Percentiles rank a stretch among this genome's conserved stretches.
These are phyloP conservation scores for Nicotiana attenuata DNA, from an alignment of 257 asterid genomes.

Conservation along the genomic window DNA sequence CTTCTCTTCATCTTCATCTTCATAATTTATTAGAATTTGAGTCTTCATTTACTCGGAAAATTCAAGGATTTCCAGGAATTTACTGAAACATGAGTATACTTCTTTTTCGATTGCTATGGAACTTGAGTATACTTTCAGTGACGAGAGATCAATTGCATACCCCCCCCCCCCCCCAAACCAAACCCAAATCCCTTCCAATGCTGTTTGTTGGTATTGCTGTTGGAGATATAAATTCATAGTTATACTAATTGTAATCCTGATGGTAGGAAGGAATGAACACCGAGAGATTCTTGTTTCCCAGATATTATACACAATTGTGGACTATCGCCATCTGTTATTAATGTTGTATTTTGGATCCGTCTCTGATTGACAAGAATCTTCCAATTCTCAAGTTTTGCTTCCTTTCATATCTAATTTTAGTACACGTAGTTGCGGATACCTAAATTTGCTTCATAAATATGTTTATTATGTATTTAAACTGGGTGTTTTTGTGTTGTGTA, in stretches of 20 bases:
- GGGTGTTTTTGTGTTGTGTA: constrained; percentile 30
- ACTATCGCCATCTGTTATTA: not conserved
- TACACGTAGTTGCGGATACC: not conserved
- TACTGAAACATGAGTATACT: not conserved
- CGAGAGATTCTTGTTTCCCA: not conserved
- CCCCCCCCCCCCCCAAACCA: too few relatives aligned
- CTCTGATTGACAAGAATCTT: not conserved
- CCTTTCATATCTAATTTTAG: not conserved
- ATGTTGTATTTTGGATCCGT: not conserved
- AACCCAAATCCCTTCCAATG: not conserved
- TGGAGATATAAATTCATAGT: constrained; percentile 1
- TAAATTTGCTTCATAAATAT: not conserved
- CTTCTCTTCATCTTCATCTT: not conserved
- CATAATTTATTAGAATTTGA: not conserved
- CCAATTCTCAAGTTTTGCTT: not conserved
- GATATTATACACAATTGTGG: not conserved
- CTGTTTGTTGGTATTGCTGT: not conserved
- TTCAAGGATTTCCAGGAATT: not conserved
- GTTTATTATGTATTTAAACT: not conserved
- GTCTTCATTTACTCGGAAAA: not conserved
- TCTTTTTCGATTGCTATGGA: not conserved
- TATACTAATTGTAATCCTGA: not conserved
- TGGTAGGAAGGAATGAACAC: not conserved
- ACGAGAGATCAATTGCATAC: not conserved
- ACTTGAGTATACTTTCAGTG: not conserved